Base-by-base conservation (phyloP, 73 alveolate species). In the Paramecium tetraurelia region DNA sequence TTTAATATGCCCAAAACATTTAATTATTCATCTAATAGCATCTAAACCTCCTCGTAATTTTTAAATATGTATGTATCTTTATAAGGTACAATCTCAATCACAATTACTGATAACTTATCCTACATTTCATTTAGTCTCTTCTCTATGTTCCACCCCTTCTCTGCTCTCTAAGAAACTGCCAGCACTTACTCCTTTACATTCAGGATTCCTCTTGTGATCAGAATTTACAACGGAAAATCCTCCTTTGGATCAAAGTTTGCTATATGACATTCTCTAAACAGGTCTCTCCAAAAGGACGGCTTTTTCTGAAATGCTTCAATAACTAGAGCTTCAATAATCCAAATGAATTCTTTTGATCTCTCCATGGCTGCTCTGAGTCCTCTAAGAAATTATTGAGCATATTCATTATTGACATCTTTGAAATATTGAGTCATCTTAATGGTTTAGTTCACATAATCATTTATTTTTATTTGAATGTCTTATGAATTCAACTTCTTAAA, bases 131-230 rank as follows among this genome's bases (percentile, higher is more conserved):
- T 29, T 8, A 75, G 24, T 75, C 87, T 33, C 21, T 36, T 75
- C n/a, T 75, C 87, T 2, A 75, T 75, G n/a, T 75, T 75, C 87
- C 87, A 75, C 18, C 87, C 87, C 35, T 75, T 75, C 24, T 75
- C 87, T 31, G 87, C 87, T 40, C 87, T 75, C n/a, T 75, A 36
- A 33, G 87, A 75, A 12, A 75, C 33, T 14, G 87, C 87, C 16
- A 36, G 38, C 5, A 75, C 59, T 40, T 75, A 7, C 3, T 75
- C 87, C 21, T 75, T 75, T 10, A 75, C 58, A 36, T 75, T 75
- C 18, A 75, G n/a, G 14, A 75, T 75, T 75, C 87, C 87, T 75
- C 87, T 75, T 9, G 57, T 31, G 4, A 75, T 29, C 5, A 75
- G n/a, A 5, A 44, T 36, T 20, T 75, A 75, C 3, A 75, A 8